These are phyloP conservation scores for Amylocarpus encephaloides DNA, from an alignment of 2,329 filamentous ascomycete genomes.

Conservation along the genomic window DNA sequence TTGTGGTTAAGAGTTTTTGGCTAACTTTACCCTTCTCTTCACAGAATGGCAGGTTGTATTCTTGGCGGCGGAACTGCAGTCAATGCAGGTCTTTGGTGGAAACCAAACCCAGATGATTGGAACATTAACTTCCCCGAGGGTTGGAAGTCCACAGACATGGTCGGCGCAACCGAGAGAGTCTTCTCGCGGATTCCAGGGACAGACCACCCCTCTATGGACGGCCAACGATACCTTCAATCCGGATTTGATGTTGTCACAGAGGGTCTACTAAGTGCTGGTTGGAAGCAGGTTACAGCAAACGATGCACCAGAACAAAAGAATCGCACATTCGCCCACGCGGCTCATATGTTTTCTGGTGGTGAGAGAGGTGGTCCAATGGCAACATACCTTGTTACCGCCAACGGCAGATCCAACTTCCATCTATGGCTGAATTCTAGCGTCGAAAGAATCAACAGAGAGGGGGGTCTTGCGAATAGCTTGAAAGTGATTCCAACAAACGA, in stretches of 20 bases:
- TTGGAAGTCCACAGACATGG: slow-evolving; percentile 63
- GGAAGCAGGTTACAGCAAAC: slow-evolving; percentile 57
- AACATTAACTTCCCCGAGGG: slow-evolving; percentile 65
- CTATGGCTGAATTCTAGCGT: slow-evolving; percentile 61
- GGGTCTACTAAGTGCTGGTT: slow-evolving; percentile 56
- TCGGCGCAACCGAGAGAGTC: slow-evolving; percentile 50
- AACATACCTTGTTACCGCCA: slow-evolving; percentile 61
- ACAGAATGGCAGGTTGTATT: slow-evolving; percentile 59
- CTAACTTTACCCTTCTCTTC: neutral
- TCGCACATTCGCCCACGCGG: slow-evolving; percentile 54
- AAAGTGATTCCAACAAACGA: slow-evolving; percentile 51
- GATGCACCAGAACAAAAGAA: slow-evolving; percentile 54
- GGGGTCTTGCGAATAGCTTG: slow-evolving; percentile 58
- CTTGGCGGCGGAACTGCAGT: slow-evolving; percentile 51
- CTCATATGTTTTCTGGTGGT: slow-evolving; percentile 61
- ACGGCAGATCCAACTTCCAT: slow-evolving; percentile 55
- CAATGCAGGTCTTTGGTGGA: slow-evolving; percentile 65
- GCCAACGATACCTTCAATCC: slow-evolving; percentile 57
- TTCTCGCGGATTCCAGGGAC: slow-evolving; percentile 66
- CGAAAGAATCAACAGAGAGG: slow-evolving; percentile 54
- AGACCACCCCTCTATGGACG: slow-evolving; percentile 58
- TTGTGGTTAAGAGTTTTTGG: neutral
- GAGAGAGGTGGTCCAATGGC: slow-evolving; percentile 64
- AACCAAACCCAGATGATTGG: slow-evolving; percentile 59
- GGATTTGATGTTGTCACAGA: slow-evolving; percentile 56